Evolutionary conservation across 1,139 yeast species (phyloP).

Genomic region (Blastobotrys proliferans): DNA sequence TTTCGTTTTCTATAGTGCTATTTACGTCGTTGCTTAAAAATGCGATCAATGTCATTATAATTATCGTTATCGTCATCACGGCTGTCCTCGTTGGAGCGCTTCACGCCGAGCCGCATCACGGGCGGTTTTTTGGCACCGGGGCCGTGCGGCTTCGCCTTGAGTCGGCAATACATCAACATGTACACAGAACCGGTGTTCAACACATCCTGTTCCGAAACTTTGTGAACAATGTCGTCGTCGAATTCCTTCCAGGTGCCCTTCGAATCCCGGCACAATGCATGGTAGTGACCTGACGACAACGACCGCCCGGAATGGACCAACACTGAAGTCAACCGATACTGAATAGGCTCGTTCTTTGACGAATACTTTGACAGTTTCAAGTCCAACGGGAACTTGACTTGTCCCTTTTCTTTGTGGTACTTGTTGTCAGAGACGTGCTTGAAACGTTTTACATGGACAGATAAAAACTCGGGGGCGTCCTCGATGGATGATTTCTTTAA

Average conservation of each 20-base stretch:
- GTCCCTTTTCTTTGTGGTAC: constrained; percentile 83
- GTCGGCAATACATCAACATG: constrained; percentile 68
- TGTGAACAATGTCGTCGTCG: constrained; percentile 85
- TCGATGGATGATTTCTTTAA: constrained; percentile 69
- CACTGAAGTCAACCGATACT: constrained; percentile 76
- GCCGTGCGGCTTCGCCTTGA: constrained; percentile 20
- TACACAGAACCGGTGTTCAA: constrained; percentile 77
- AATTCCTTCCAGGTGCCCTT: constrained; percentile 87
- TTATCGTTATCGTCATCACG: constrained; percentile 12
- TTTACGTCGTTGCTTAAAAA: no score
- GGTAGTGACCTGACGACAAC: constrained; percentile 87
- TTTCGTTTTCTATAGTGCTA: background rate
- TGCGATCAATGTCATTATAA: constrained; percentile 7
- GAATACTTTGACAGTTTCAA: constrained; percentile 70
- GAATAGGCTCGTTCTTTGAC: constrained; percentile 42
- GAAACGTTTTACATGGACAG: constrained; percentile 84
- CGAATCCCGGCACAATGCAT: constrained; percentile 87
- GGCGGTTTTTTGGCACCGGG: background rate
- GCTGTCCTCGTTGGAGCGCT: constrained; percentile 5
- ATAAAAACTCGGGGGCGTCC: constrained; percentile 81
- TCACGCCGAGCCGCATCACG: background rate
- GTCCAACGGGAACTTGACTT: constrained; percentile 72
- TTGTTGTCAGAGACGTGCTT: constrained; percentile 41
- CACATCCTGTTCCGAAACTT: constrained; percentile 67
- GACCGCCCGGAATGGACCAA: constrained; percentile 95